Evolutionary conservation across 768 basidiomycete species (phyloP), one percentile per base, ranked within the genome.

Genomic region (Pulveroboletus sp.): DNA sequence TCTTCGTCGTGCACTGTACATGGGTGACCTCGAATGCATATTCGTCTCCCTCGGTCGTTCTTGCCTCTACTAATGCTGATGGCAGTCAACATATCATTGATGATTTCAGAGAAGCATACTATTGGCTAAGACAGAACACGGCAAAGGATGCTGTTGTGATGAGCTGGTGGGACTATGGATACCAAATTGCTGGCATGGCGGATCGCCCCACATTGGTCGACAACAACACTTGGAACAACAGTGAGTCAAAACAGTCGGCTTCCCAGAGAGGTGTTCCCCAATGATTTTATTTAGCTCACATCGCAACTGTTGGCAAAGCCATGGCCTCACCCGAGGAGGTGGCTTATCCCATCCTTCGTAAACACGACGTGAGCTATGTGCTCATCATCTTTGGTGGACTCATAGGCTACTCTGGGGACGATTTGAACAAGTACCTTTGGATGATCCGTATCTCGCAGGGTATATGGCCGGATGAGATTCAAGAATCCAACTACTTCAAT

Each of bases 111-210:
- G 96, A 98, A 73, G 96, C 96, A 11, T 98, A 99, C 69, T 97
- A 98, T 64, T 99, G 96, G 96, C 69, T 99, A 42, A 78, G 96
- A 46, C 88, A 94, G 72, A 99, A 98, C 72, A 99, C 96, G 3
- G 78, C 86, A 6, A 76, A 93, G 68, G 85, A 90, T 52, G 84
- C 93, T 6, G 94, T 98, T 30, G 85, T 98, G 24, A 94, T 95
- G 93, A 91, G 88, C 53, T 99, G 96, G 96, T 98, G 96, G 96
- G 96, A 98, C 72, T 99, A 98, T 58, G 96, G 95, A 27, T 98
- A 99, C 67, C 95, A 98, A 70, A 97, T 98, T 63, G 96, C 96
- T 36, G 96, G 96, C 36, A 96, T 98, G 90, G 94, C 96, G 21
- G 93, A 98, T 71, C 76, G 95, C 39, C 85, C 93, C 12, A 98